Base-by-base conservation (phyloP, 208 protist species). In the Leishmania braziliensis region DNA sequence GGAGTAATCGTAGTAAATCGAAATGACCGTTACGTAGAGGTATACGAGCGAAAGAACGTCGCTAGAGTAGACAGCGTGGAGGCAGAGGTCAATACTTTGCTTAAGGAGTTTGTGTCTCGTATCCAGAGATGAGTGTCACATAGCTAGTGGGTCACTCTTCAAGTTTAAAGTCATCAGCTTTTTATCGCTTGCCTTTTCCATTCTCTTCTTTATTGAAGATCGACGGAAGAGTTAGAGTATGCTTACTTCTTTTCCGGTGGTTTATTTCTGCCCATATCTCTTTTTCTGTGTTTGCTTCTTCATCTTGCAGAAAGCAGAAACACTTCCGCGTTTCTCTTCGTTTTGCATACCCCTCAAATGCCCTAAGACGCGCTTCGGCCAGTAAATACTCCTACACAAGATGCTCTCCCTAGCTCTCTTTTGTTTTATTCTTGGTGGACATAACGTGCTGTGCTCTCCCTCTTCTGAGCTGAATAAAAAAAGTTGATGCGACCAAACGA, bases 1-100 rank as follows among this genome's bases (percentile, higher is more conserved):
- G 88, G 84, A 23, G 84, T 91, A 58, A 90, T 93, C 46, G 85
- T 93, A 60, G 78, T 93, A 14, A 91, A 93, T 71, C 90, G 90
- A 36, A 87, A 89, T 63, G 87, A 91, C 53, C 78, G 90, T 10
- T 93, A 90, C 54, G 82, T 93, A 4, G 90, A 93, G 58, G 86
- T 93, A 50, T 93, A 93, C 62, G 87, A 91, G 71, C 85, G 86
- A n/a, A 89, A 83, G 73, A 89, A 87, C 53, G 75, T 90, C 10
- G 65, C 80, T 0, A 81, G 79, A 54, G 77, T 86, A 36, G 84
- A 84, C 51, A 86, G 88, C 46, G 79, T 86, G 12, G 89, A 90
- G 29, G 82, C 75, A 16, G 79, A 92, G 65, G 86, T 92, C 29
- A 79, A 87, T 56, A 77, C 78, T 1, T 71, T 92, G 29, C 80